Conservation (phyloP, 2,329 filamentous ascomycete species). For the Diaporthe citrichinensis region DNA sequence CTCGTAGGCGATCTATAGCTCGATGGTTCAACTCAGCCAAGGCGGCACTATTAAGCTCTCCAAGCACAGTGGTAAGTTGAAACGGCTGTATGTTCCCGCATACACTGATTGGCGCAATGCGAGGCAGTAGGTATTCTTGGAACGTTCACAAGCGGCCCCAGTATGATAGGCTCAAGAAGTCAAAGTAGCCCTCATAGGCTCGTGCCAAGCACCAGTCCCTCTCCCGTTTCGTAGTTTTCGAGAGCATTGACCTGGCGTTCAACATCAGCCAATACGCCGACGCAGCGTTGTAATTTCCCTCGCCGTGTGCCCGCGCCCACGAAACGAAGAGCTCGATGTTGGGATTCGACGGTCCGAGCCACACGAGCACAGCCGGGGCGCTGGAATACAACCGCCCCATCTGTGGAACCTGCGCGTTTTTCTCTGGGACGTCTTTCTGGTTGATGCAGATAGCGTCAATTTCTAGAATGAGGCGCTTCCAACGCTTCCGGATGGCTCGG, state of each 20-base stretch:
- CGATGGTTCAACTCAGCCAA: not conserved
- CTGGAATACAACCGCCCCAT: constrained; percentile 19
- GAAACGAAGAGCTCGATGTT: not conserved
- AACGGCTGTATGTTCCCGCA: constrained; percentile 4
- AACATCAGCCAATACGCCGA: not conserved
- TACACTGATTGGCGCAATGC: constrained; percentile 1
- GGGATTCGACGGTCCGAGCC: constrained; percentile 23
- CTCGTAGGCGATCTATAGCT: not conserved
- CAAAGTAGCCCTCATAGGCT: not conserved
- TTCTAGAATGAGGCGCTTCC: not conserved
- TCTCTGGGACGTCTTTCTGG: constrained; percentile 24
- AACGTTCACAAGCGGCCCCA: constrained; percentile 31
- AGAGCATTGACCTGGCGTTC: not conserved
- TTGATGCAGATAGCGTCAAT: constrained; percentile 3
- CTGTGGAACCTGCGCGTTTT: constrained; percentile 2
- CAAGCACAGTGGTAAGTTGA: not conserved
- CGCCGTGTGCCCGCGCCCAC: not conserved
- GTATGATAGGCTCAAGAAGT: constrained; percentile 11
- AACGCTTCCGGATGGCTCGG: not conserved
- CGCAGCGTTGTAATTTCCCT: not conserved
- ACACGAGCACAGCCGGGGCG: constrained; percentile 1
- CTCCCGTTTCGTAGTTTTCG: not conserved
- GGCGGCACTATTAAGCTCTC: not conserved
- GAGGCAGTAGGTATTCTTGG: constrained; percentile 31
- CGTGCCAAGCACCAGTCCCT: constrained; percentile 4